These are phyloP conservation scores for Torulaspora quercuum DNA, from an alignment of 805 yeast species.

Conservation along the genomic window DNA sequence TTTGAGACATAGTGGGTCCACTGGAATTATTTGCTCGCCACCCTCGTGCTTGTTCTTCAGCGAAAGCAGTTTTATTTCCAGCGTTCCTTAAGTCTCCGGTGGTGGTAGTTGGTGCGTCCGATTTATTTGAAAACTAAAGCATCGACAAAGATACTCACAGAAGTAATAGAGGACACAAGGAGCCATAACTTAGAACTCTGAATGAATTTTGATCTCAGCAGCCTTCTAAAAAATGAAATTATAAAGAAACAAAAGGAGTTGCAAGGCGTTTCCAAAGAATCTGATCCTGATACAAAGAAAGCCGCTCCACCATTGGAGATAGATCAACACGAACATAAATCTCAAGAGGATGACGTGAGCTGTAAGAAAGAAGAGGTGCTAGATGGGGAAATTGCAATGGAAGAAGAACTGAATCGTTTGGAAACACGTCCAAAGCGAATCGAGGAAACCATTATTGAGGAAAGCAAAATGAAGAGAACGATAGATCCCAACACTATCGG, in stretches of 20 bases:
- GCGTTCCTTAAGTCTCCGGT: no score
- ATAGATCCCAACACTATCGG: constrained; percentile 40
- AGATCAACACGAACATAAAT: no score
- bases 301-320: no score
- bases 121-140: no score
- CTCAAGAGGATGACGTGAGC: neutral
- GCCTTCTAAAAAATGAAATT: constrained; percentile 47
- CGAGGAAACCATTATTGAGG: constrained; percentile 12
- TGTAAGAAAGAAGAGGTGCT: neutral
- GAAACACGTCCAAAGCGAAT: constrained; percentile 17
- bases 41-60: no score
- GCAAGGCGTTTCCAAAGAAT: constrained; percentile 1
- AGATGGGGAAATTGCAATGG: neutral
- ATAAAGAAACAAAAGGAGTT: constrained; percentile 40
- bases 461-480: constrained; percentile 15
- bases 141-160: no score
- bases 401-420: constrained; percentile 9
- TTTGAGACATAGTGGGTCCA: constrained; percentile 13
- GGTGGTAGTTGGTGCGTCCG: no score
- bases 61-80: no score
- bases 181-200: no score
- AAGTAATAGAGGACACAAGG: no score
- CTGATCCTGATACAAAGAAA: constrained; percentile 1
- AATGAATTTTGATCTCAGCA: constrained; percentile 52
- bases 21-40: no score